Evolutionary conservation across 2,329 filamentous ascomycete genomes (phyloP).

Genomic region (Ophiostoma ips): DNA sequence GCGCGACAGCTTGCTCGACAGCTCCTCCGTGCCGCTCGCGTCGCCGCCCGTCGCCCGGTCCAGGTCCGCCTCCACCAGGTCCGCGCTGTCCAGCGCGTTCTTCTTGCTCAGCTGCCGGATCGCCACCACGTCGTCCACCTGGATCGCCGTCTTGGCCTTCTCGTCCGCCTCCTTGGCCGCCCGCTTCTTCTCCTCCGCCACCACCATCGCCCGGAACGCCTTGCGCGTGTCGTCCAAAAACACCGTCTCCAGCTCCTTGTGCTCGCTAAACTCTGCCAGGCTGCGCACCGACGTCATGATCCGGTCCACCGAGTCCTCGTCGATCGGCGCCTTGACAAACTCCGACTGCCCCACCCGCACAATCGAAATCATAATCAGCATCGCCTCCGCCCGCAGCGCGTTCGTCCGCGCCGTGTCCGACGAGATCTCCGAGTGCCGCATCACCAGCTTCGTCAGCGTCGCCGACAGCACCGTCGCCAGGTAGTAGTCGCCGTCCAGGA

Average conservation of each 20-base stretch:
- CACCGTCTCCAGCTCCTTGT: slow-evolving; percentile 80
- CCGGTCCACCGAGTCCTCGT: slow-evolving; percentile 95
- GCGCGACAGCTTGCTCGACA: slow-evolving; percentile 85
- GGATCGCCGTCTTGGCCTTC: slow-evolving; percentile 84
- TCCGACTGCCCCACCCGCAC: slow-evolving; percentile 97
- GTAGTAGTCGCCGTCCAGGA: slow-evolving; percentile 95
- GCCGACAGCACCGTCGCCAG: slow-evolving; percentile 89
- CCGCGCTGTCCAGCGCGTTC: slow-evolving; percentile 64
- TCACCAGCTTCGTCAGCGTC: slow-evolving; percentile 91
- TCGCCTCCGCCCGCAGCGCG: slow-evolving; percentile 85
- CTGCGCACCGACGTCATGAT: slow-evolving; percentile 97
- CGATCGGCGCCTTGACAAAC: slow-evolving; percentile 92
- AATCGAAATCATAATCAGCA: slow-evolving; percentile 99
- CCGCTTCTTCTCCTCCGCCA: slow-evolving; percentile 93
- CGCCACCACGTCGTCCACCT: slow-evolving; percentile 86
- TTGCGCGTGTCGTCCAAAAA: slow-evolving; percentile 92
- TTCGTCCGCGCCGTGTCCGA: slow-evolving; percentile 78
- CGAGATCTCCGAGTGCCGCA: slow-evolving; percentile 92
- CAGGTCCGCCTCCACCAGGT: slow-evolving; percentile 79
- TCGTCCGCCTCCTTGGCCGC: slow-evolving; percentile 87
- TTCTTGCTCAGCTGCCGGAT: slow-evolving; percentile 92
- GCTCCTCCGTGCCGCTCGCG: slow-evolving; percentile 59
- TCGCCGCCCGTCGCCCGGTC: slow-evolving; percentile 92
- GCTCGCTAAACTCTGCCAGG: slow-evolving; percentile 75
- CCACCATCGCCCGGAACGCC: slow-evolving; percentile 93